phyloP scores from a whole-genome alignment of 73 alveolate species.

The Tetrahymena malaccensis region DNA sequence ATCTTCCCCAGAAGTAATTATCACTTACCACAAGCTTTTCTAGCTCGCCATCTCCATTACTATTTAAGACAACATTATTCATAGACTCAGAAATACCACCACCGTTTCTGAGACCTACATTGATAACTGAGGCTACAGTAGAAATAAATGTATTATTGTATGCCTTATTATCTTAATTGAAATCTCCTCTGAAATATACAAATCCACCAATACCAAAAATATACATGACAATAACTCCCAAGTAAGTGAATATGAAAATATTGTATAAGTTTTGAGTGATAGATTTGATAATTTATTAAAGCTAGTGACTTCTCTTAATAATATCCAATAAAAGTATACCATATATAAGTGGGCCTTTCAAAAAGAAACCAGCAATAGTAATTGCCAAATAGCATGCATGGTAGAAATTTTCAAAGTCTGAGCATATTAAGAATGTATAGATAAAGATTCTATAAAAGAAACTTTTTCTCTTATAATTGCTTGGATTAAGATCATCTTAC shows the following conservation, averaged over 20 bases:
- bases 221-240: constrained; percentile 39
- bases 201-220: constrained; percentile 45
- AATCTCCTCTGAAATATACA: constrained; percentile 20
- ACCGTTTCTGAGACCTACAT: constrained; percentile 85
- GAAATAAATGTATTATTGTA: constrained; percentile 8
- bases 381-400: constrained; percentile 3
- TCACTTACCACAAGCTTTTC: neutral
- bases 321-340: constrained; percentile 52
- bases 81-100: constrained; percentile 88
- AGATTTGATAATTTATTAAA: constrained; percentile 39
- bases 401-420: neutral
- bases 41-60: neutral
- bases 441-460: neutral
- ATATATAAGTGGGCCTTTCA: constrained; percentile 18
- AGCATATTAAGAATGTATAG: neutral
- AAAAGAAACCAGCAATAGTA: constrained; percentile 31
- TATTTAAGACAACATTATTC: neutral
- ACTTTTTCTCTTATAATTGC: neutral
- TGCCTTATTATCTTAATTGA: neutral
- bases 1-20: constrained; percentile 58
- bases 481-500: neutral
- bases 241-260: constrained; percentile 20
- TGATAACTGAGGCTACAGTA: constrained; percentile 16
- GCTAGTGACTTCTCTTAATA: constrained; percentile 31
- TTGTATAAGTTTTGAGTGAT: constrained; percentile 40